Conservation (phyloP, 2,329 filamentous ascomycete genomes). For the Botrytis hyacinthi region DNA sequence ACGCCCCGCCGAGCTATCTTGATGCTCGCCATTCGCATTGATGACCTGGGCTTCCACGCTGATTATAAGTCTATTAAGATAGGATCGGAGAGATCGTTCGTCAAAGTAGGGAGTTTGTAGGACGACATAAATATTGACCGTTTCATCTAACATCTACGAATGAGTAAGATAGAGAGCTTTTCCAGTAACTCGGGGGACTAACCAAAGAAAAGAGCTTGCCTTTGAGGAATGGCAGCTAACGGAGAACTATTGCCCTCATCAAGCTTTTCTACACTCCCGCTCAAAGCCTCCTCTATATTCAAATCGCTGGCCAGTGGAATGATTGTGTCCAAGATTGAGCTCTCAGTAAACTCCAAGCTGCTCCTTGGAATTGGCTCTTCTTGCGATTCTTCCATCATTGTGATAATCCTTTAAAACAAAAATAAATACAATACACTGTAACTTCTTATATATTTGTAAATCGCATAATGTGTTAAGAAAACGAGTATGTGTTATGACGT, state of each 20-base stretch:
- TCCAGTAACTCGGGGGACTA: slow-evolving; percentile 40
- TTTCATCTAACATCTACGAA: slow-evolving; percentile 65
- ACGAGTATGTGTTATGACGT: background rate
- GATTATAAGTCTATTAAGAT: slow-evolving; percentile 62
- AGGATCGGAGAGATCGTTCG: slow-evolving; percentile 55
- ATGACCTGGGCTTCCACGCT: slow-evolving; percentile 65
- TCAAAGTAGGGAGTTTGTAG: slow-evolving; percentile 62
- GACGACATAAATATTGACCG: slow-evolving; percentile 65
- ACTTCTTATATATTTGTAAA: slow-evolving; percentile 1
- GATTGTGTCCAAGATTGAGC: slow-evolving; percentile 59
- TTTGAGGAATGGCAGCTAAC: slow-evolving; percentile 57
- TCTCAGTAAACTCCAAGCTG: slow-evolving; percentile 52
- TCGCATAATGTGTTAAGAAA: background rate
- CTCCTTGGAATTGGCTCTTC: slow-evolving; percentile 39
- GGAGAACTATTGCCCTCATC: slow-evolving; percentile 41
- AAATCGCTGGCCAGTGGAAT: slow-evolving; percentile 57
- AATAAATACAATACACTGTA: background rate
- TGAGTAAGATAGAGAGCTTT: slow-evolving; percentile 47
- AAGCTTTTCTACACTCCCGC: slow-evolving; percentile 42
- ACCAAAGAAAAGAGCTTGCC: slow-evolving; percentile 73
- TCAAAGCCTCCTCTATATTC: slow-evolving; percentile 52
- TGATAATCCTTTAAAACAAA: slow-evolving; percentile 14
- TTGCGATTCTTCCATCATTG: slow-evolving; percentile 34
- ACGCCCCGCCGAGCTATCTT: slow-evolving; percentile 46
- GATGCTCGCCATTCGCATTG: slow-evolving; percentile 52